Percentiles rank a stretch among this genome's conserved stretches.
Evolutionary conservation across 176 grass and related monocot genomes (phyloP).

Genomic region (Hordeum vulgare): MorexV3_pseudomolecules_assembly NC_058519.1:555958737-555959236

Average conservation of each 20-base stretch:
- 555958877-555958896: conserved; percentile 21
- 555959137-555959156: neutral
- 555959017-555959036: neutral
- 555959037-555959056: neutral
- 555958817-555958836: conserved; percentile 83
- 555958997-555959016: neutral
- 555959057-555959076: neutral
- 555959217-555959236: conserved; percentile 12
- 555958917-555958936: conserved; percentile 32
- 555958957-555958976: neutral
- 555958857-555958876: conserved; percentile 17
- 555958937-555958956: neutral
- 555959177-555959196: neutral
- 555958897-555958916: conserved; percentile 30
- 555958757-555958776: conserved; percentile 80
- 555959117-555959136: neutral
- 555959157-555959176: neutral
- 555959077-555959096: neutral
- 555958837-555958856: conserved; percentile 45
- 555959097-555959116: neutral
- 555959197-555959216: neutral
- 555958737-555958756: conserved; percentile 65
- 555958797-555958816: conserved; percentile 74
- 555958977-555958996: neutral
- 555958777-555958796: conserved; percentile 53